phyloP scores from a whole-genome alignment of 805 yeast species.

The Wickerhamiella vanderwaltii region DNA sequence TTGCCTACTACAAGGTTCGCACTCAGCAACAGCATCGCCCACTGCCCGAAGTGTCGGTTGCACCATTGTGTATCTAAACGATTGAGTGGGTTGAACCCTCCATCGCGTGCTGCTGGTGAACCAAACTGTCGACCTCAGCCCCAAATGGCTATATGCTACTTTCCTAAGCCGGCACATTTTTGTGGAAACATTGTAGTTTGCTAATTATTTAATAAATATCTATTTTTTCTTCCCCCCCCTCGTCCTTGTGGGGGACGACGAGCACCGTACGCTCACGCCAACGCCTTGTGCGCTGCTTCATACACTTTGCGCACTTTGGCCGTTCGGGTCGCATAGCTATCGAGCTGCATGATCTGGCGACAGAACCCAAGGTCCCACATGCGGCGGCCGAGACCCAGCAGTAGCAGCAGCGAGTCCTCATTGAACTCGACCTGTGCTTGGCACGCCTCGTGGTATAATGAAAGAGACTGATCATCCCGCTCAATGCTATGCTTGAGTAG shows the following conservation, averaged over 20 bases:
- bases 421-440: constrained; percentile 12
- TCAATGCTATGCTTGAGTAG: constrained; percentile 10
- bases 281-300: too few relatives aligned
- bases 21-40: constrained; percentile 10
- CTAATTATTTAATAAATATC: constrained; percentile 2
- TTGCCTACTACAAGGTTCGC: constrained; percentile 14
- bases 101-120: too few relatives aligned
- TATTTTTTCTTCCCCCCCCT: neutral
- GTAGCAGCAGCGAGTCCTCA: constrained; percentile 15
- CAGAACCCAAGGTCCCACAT: neutral
- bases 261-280: too few relatives aligned
- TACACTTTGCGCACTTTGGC: neutral
- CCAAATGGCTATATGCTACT: too few relatives aligned
- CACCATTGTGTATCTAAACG: neutral
- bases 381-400: constrained; percentile 1
- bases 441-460: constrained; percentile 11
- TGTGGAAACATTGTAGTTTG: neutral
- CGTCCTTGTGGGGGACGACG: too few relatives aligned
- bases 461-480: neutral
- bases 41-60: constrained; percentile 8
- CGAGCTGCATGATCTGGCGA: neutral
- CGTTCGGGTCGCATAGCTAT: neutral
- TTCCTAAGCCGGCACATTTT: too few relatives aligned
- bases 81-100: neutral
- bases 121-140: too few relatives aligned